Base-by-base conservation (phyloP, 2,329 filamentous ascomycete species). In the Beauveria asiatica region DNA sequence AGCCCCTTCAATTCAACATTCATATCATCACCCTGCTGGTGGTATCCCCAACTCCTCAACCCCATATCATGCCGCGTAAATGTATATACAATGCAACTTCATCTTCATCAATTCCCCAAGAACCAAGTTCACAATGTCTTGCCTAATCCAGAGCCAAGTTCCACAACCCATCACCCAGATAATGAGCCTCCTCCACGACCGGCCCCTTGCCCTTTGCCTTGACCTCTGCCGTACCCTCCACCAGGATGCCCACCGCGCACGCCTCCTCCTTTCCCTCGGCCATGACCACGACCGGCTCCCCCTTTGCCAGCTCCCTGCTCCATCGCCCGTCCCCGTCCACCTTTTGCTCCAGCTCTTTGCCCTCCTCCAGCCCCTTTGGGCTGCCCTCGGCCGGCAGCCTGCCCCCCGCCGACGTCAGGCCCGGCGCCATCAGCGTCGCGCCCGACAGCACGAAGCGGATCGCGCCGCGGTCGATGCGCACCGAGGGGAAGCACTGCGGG, bases 371-470 rank as follows among this genome's bases (percentile, higher is more conserved):
- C 62, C 61, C 65, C 68, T 65, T 69, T 2, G 63, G 68, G 59
- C 64, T 71, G 8, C 73, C 73, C 4, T 76, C 74, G 2, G 83
- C 76, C 0, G 94, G 94, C 68, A 99, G 75, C 52, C 89, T 74
- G 0, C 94, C 94, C 0, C 94, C 94, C 0, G 85, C 75, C 21
- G 86, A 91, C 30, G 94, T 99, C 67, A 99, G 75, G 0, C 94
- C 94, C 0, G 94, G 94, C 1, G 92, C 93, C 94, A 99, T 99
- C 64, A 99, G 86, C 16, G 93, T 91, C 1, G 94, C 94, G 49
- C 94, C 94, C 1, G 86, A 90, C 1, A 99, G 83, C 27, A 99
- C 93, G 76, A 99, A 99, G 63, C 94, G 90, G 70, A 99, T 97
- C 5, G 94, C 94, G 63, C 94, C 94, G 54, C 94, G 85, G 74